Evolutionary conservation across 257 asterid genomes (phyloP).

Genomic region (Nicotiana tabacum): DNA sequence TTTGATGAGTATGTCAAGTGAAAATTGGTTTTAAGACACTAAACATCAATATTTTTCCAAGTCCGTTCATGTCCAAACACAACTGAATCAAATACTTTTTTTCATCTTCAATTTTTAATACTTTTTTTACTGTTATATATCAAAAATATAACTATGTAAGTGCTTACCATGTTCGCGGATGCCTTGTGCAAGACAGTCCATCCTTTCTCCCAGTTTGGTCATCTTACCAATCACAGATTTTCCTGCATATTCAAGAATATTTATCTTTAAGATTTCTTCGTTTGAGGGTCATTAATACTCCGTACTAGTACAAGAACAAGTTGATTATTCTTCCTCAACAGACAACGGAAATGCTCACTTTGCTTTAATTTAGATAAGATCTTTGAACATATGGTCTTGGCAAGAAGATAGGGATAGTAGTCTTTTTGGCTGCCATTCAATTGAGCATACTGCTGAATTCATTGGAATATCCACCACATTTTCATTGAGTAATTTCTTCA

Average conservation of each 20-base stretch:
- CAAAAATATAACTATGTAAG: not conserved
- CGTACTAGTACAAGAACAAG: not conserved
- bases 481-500: not conserved
- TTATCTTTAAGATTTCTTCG: not conserved
- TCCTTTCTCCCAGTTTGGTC: slow-evolving; percentile 14
- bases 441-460: not conserved
- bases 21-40: too few species aligned
- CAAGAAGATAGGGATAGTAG: not conserved
- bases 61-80: too few species aligned
- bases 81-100: not conserved
- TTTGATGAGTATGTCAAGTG: too few species aligned
- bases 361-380: not conserved
- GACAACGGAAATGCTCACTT: not conserved
- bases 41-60: too few species aligned
- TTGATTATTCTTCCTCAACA: not conserved
- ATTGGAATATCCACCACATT: not conserved
- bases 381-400: not conserved
- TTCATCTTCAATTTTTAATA: not conserved
- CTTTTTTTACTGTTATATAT: not conserved
- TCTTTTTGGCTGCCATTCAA: not conserved
- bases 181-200: slow-evolving; percentile 38
- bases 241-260: not conserved
- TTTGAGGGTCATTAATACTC: not conserved
- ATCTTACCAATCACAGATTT: slow-evolving; percentile 3
- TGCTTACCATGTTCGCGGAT: slow-evolving; percentile 41